Evolutionary conservation across 805 yeast genomes (phyloP).

Genomic region (Brettanomyces sp.): DNA sequence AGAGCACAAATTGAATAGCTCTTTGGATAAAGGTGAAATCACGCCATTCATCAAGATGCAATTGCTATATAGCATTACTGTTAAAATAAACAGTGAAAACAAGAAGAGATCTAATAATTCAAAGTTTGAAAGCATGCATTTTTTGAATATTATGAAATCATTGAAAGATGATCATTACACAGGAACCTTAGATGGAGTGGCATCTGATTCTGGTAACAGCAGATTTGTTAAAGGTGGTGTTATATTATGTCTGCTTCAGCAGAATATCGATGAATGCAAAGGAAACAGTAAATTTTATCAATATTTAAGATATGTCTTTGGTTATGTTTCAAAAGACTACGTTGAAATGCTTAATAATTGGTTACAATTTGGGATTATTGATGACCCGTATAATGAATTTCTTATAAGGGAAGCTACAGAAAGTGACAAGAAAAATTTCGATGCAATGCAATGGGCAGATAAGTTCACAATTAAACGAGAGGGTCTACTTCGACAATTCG

Average conservation of each 20-base stretch:
- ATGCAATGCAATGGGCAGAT: slow-evolving; percentile 65
- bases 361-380: slow-evolving; percentile 64
- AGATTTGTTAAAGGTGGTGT: slow-evolving; percentile 71
- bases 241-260: slow-evolving; percentile 53
- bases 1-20: slow-evolving; percentile 36
- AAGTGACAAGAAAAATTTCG: slow-evolving; percentile 7
- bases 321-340: slow-evolving; percentile 53
- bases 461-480: slow-evolving; percentile 67
- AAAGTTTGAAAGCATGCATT: slow-evolving; percentile 18
- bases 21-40: slow-evolving; percentile 2
- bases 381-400: slow-evolving; percentile 80
- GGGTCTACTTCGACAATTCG: slow-evolving; percentile 63
- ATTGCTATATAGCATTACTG: slow-evolving; percentile 50
- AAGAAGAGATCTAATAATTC: slow-evolving; percentile 27
- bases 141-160: slow-evolving; percentile 23
- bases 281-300: slow-evolving; percentile 56
- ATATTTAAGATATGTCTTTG: slow-evolving; percentile 45
- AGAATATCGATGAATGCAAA: slow-evolving; percentile 41
- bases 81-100: slow-evolving; percentile 41
- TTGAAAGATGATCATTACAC: slow-evolving; percentile 33
- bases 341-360: slow-evolving; percentile 65
- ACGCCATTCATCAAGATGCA: slow-evolving; percentile 30
- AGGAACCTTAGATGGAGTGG: slow-evolving; percentile 38
- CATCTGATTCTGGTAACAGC: slow-evolving; percentile 43
- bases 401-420: slow-evolving; percentile 39